Percentiles rank a stretch among this genome's conserved stretches.
These are phyloP conservation scores for Leccinum pachyderme DNA, from an alignment of 1,284 basidiomycete genomes.

Conservation along the genomic window DNA sequence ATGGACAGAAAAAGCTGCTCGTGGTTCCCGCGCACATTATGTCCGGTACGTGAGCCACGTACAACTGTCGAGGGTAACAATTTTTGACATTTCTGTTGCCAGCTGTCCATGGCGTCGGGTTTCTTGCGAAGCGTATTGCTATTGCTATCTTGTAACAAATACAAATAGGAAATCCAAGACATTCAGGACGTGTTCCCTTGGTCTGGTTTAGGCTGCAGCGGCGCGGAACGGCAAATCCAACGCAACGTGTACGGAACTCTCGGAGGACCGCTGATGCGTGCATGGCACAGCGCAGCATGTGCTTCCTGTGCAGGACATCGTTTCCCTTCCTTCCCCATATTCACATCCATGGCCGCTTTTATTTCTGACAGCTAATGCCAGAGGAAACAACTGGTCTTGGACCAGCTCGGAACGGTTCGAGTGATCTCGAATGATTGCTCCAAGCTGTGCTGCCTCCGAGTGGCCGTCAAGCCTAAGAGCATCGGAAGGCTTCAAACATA, in stretches of 20 bases:
- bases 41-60: neutral
- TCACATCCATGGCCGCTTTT: neutral
- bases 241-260: neutral
- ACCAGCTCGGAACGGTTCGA: neutral
- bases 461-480: neutral
- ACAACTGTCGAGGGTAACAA: neutral
- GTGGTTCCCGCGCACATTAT: neutral
- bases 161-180: neutral
- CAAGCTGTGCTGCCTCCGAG: neutral
- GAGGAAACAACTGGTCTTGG: neutral
- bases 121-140: neutral
- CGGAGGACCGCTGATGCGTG: neutral
- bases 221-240: neutral
- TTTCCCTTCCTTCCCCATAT: too few relatives aligned
- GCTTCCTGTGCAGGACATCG: neutral
- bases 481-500: neutral
- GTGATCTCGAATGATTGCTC: neutral
- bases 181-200: neutral
- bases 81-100: neutral
- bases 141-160: neutral
- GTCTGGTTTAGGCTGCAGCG: neutral
- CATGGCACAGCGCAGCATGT: neutral
- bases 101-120: neutral
- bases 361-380: neutral
- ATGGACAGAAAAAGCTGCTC: neutral